These are phyloP conservation scores for Candida fluviatilis DNA, from an alignment of 805 yeast genomes.

Conservation along the genomic window DNA sequence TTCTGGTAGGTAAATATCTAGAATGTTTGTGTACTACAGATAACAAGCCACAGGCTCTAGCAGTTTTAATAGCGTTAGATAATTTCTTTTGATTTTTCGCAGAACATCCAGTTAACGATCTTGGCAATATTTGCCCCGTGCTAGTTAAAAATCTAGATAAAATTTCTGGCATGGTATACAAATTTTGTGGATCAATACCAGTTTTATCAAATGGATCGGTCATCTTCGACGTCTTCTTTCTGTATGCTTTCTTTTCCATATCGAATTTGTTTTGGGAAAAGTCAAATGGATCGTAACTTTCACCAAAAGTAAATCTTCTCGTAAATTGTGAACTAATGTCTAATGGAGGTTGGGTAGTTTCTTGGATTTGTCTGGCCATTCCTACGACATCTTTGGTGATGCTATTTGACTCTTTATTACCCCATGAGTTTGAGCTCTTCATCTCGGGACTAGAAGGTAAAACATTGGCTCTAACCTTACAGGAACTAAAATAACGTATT, in stretches of 20 bases:
- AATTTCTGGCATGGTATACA: slow-evolving; percentile 68
- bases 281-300: slow-evolving; percentile 78
- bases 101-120: slow-evolving; percentile 65
- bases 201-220: slow-evolving; percentile 37
- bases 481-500: not conserved
- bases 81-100: slow-evolving; percentile 65
- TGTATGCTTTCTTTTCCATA: slow-evolving; percentile 39
- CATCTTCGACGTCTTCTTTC: slow-evolving; percentile 18
- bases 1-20: slow-evolving; percentile 38
- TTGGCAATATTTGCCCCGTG: slow-evolving; percentile 73
- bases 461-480: slow-evolving; percentile 2
- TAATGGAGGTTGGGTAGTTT: slow-evolving; percentile 30
- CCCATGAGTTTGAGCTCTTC: slow-evolving; percentile 29
- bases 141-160: slow-evolving; percentile 62
- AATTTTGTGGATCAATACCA: slow-evolving; percentile 63
- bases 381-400: slow-evolving; percentile 31
- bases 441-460: slow-evolving; percentile 30
- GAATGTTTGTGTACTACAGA: slow-evolving; percentile 69
- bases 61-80: slow-evolving; percentile 74
- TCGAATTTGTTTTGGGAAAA: slow-evolving; percentile 58
- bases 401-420: slow-evolving; percentile 8
- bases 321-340: slow-evolving; percentile 30
- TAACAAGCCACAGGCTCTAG: slow-evolving; percentile 75
- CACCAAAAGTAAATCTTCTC: slow-evolving; percentile 45
- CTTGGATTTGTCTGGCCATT: slow-evolving; percentile 29